Base-by-base conservation (phyloP, 179 eudicot species). In the Spinacia oleracea region DNA sequence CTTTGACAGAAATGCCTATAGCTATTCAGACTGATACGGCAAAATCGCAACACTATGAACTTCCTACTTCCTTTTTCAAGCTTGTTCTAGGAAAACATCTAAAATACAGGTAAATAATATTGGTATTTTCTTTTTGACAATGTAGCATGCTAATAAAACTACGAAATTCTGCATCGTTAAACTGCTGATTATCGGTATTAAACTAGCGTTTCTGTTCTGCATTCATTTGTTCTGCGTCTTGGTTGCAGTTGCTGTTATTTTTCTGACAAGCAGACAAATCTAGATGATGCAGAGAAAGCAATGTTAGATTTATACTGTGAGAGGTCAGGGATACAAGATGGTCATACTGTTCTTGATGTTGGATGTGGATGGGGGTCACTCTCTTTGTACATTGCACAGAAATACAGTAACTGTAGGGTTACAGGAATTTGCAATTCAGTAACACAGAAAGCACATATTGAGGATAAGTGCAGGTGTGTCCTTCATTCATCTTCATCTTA, bases 281-380 rank as follows among this genome's bases (percentile, higher is more conserved):
- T 96, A 51, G 97, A 96, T 42, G 97, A 92, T 38, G 98, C 98
- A 27, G 99, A 96, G 88, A 83, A 87, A 60, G 91, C 91, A 40
- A 96, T 94, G 99, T 58, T 96, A 56, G 91, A 94, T 14, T 50
- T 92, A 42, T 96, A 96, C 80, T 96, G 99, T 79, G 90, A 92
- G 83, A 90, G 97, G 78, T 86, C 94, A 31, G 85, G 89, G 75
- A n/a, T 96, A 66, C 72, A 91, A 89, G 99, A 94, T 76, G 98
- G 98, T 15, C 97, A 94, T 35, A 81, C 91, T 64, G 93, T 96
- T 86, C 98, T 94, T 84, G 99, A 96, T 87, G 89, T 96, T 76
- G 99, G 99, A 20, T 96, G 99, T 87, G 99, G 99, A 59, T 96
- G 99, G 99, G 99, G 99, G 48, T 92, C 99, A n/a, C 94, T 96